phyloP scores from a whole-genome alignment of 257 asterid genomes.

The Misopates orontium region DNA sequence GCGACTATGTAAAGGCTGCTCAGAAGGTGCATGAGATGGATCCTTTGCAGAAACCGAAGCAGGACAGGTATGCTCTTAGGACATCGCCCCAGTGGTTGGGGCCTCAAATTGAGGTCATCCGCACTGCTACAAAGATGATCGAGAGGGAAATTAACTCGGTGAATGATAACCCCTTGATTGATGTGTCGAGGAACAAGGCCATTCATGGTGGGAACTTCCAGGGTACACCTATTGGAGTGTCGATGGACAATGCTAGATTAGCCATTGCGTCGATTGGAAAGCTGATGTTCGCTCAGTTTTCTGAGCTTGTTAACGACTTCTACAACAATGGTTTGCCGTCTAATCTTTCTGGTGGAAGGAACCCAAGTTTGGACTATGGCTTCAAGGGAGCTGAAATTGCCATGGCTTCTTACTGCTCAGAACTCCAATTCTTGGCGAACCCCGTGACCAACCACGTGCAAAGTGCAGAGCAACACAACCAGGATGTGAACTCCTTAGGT shows the following conservation, averaged over 20 bases:
- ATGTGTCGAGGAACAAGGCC: constrained; percentile 55
- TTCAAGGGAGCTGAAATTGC: constrained; percentile 59
- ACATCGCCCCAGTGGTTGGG: constrained; percentile 66
- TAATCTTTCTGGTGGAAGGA: constrained; percentile 52
- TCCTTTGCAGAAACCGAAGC: constrained; percentile 53
- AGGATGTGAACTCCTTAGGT: constrained; percentile 57
- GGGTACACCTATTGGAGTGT: constrained; percentile 57
- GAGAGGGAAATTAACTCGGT: constrained; percentile 57
- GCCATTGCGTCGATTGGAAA: constrained; percentile 56
- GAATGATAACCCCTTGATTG: constrained; percentile 56
- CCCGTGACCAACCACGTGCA: constrained; percentile 61
- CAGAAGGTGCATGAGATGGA: constrained; percentile 45
- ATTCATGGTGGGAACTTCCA: constrained; percentile 61
- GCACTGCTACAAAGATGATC: constrained; percentile 55
- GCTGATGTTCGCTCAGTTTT: constrained; percentile 50
- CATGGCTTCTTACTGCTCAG: constrained; percentile 60
- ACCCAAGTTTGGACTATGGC: constrained; percentile 57
- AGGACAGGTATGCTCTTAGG: constrained; percentile 53
- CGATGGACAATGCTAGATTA: constrained; percentile 53
- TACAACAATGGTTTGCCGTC: constrained; percentile 59
- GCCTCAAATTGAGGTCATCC: constrained; percentile 55
- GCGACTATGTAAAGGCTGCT: constrained; percentile 45
- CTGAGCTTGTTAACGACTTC: constrained; percentile 51
- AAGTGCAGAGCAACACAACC: constrained; percentile 61
- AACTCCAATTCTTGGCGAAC: constrained; percentile 52